Conservation (phyloP, 805 yeast genomes). For the Zygotorulaspora sp. region DNA sequence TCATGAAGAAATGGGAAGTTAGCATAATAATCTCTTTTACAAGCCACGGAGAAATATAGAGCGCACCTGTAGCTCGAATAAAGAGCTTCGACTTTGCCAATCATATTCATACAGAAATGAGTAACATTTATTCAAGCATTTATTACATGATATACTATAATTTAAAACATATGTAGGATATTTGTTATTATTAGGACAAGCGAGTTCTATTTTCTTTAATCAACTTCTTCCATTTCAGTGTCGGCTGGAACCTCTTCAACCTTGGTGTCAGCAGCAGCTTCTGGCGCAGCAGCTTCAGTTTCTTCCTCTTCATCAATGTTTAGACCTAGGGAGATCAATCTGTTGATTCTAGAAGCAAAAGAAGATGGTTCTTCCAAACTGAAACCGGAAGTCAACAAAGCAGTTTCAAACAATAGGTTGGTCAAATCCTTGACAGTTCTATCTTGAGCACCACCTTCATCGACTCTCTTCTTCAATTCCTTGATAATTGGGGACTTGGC, state of each 20-base stretch:
- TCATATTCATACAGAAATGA: too few species aligned
- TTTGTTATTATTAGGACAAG: too few species aligned
- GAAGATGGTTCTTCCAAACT: constrained; percentile 97
- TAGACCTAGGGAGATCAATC: constrained; percentile 95
- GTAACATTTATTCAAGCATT: neutral
- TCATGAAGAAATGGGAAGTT: too few species aligned
- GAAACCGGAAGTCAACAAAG: constrained; percentile 97
- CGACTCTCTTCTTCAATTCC: constrained; percentile 96
- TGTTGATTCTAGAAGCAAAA: constrained; percentile 96
- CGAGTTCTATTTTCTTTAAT: constrained; percentile 58
- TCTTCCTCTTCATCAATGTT: constrained; percentile 90
- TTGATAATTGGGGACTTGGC: constrained; percentile 93
- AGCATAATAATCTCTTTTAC: too few species aligned
- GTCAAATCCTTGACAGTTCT: constrained; percentile 98
- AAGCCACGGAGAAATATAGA: too few species aligned
- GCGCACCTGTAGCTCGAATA: too few species aligned
- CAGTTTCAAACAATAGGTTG: constrained; percentile 93
- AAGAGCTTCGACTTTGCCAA: too few species aligned
- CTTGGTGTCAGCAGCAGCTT: constrained; percentile 46
- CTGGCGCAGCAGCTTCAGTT: constrained; percentile 41
- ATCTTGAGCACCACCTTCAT: constrained; percentile 95
- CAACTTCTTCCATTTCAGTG: constrained; percentile 99
- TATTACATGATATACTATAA: neutral
- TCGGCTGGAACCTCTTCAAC: constrained; percentile 64
- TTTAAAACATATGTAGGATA: constrained; percentile 2